A percentile compares a stretch with the other conserved stretches of the same genome.
Evolutionary conservation across 108 stramenopile genomes (phyloP).

Genomic region (Conticribra weissflogii): DNA sequence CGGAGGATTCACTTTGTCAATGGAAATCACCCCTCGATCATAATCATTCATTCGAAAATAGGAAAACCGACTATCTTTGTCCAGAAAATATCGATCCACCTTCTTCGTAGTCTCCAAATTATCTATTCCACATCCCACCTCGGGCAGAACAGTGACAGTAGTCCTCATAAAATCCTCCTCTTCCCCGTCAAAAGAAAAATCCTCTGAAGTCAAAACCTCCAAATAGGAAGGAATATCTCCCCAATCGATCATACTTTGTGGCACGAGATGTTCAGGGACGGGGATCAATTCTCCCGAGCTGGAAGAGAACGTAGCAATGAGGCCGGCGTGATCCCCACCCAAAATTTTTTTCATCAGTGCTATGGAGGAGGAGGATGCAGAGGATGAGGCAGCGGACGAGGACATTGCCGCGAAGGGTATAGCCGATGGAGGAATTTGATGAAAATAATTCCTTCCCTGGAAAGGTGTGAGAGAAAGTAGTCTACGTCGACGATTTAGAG

Average conservation of each 20-base stretch:
- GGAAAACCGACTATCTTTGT: background rate
- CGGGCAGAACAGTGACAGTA: slow-evolving; percentile 64
- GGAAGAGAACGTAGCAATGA: slow-evolving; percentile 64
- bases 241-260: slow-evolving; percentile 73
- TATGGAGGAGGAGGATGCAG: background rate
- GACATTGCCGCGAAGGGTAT: background rate
- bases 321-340: slow-evolving; percentile 81
- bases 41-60: background rate
- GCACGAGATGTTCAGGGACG: slow-evolving; percentile 72
- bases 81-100: slow-evolving; percentile 27
- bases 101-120: slow-evolving; percentile 70
- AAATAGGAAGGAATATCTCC: slow-evolving; percentile 58
- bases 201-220: slow-evolving; percentile 17
- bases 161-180: slow-evolving; percentile 40
- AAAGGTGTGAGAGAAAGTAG: too few relatives aligned
- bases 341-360: background rate
- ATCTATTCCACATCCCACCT: slow-evolving; percentile 78
- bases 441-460: too few relatives aligned
- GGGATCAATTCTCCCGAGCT: slow-evolving; percentile 59
- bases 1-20: background rate
- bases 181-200: background rate
- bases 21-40: background rate
- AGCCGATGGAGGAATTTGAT: slow-evolving; percentile 4
- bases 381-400: background rate
- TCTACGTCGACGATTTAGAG: too few relatives aligned